These are phyloP conservation scores for Cornus controversa DNA, from an alignment of 148 eudicot species.

Conservation along the genomic window DNA sequence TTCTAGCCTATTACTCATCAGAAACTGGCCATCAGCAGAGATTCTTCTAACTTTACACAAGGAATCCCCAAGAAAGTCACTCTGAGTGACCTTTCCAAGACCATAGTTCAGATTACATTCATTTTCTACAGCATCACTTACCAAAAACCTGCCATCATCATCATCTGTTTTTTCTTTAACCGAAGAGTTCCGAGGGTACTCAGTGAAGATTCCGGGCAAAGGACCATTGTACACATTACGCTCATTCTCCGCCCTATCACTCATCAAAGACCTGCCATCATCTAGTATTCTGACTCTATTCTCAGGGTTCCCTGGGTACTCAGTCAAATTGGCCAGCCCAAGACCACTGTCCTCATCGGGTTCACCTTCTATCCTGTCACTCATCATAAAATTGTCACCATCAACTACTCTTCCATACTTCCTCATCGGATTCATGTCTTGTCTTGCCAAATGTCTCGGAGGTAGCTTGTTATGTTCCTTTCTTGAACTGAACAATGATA, in stretches of 20 bases:
- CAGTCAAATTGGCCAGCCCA: not conserved
- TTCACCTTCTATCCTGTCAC: conserved; percentile 3
- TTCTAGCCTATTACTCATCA: conserved; percentile 11
- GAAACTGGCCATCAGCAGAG: conserved; percentile 1
- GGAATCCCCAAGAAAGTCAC: conserved; percentile 4
- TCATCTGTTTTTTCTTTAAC: conserved; percentile 2
- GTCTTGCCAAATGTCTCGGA: not conserved
- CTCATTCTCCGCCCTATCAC: not conserved
- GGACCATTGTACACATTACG: not conserved
- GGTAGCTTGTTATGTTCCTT: conserved; percentile 28
- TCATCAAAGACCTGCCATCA: conserved; percentile 3
- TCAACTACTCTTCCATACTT: conserved; percentile 10
- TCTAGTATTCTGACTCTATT: conserved; percentile 5
- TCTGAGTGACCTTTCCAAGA: not conserved
- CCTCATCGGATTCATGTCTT: not conserved
- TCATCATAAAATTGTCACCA: conserved; percentile 1
- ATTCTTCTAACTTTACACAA: conserved; percentile 9
- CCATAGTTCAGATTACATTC: not conserved
- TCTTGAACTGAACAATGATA: conserved; percentile 38
- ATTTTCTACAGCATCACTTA: conserved; percentile 1
- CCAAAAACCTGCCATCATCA: conserved; percentile 7
- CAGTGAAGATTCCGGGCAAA: conserved; percentile 8
- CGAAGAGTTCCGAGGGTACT: conserved; percentile 6
- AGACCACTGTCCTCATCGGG: conserved; percentile 4
- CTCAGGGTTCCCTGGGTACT: conserved; percentile 3